Percentiles rank a stretch among this genome's conserved stretches.
Conservation (phyloP, 768 basidiomycete genomes). For the Pleurotus tuber-regium region DNA sequence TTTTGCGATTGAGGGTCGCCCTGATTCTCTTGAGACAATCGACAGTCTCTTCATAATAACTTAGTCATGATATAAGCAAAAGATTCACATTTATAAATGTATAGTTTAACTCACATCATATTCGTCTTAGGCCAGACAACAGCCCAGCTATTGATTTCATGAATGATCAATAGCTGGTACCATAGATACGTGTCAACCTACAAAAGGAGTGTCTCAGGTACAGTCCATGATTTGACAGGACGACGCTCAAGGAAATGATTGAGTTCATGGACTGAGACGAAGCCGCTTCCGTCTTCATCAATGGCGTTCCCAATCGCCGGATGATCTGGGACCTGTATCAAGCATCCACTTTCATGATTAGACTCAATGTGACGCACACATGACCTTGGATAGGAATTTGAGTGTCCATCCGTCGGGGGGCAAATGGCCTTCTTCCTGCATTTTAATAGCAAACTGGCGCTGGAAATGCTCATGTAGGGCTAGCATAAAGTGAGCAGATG, state of each 20-base stretch:
- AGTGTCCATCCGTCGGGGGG: slow-evolving; percentile 22
- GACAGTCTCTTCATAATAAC: slow-evolving; percentile 8
- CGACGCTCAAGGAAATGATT: slow-evolving; percentile 15
- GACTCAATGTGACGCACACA: slow-evolving; percentile 15
- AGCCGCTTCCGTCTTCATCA: slow-evolving; percentile 20
- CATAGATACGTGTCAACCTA: neutral
- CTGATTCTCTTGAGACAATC: neutral
- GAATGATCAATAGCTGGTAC: neutral
- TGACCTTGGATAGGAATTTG: slow-evolving; percentile 20
- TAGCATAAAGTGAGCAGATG: neutral
- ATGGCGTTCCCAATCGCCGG: slow-evolving; percentile 19
- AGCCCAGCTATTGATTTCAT: neutral
- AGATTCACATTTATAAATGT: neutral
- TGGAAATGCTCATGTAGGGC: slow-evolving; percentile 18
- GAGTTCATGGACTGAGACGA: slow-evolving; percentile 18
- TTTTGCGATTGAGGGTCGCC: neutral
- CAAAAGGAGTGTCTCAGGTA: slow-evolving; percentile 10
- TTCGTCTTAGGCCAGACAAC: slow-evolving; percentile 7
- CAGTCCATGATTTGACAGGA: slow-evolving; percentile 7
- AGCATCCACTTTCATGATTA: neutral
- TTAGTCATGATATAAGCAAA: neutral
- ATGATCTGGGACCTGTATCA: slow-evolving; percentile 11
- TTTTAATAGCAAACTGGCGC: slow-evolving; percentile 12
- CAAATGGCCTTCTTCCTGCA: slow-evolving; percentile 6
- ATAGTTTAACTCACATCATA: neutral